A percentile compares a stretch with the other conserved stretches of the same genome.
Conservation (phyloP, 768 basidiomycete genomes). For the Xerocomellus intermedius region DNA sequence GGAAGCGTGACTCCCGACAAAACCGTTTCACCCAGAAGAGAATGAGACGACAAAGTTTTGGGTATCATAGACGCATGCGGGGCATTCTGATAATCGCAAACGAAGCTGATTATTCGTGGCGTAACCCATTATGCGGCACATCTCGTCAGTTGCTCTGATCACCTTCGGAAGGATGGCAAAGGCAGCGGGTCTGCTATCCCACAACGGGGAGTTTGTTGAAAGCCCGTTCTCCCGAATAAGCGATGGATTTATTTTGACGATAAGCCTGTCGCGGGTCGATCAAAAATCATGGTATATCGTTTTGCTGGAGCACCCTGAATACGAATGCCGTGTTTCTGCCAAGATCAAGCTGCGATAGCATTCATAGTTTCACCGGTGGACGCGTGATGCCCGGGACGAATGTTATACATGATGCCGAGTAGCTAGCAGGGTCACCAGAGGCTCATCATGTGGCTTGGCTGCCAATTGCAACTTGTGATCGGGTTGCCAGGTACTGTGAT, state of each 20-base stretch:
- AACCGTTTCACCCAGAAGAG: not conserved
- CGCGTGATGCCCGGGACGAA: too few relatives aligned
- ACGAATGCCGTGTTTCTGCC: too few relatives aligned
- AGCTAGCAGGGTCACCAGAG: not conserved
- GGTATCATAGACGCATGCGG: not conserved
- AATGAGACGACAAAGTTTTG: not conserved
- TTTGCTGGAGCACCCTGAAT: not conserved
- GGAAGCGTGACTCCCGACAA: not conserved
- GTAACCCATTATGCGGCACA: too few relatives aligned
- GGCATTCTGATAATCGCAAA: not conserved
- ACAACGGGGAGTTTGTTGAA: not conserved
- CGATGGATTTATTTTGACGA: not conserved
- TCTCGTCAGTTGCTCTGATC: not conserved
- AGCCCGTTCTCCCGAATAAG: too few relatives aligned
- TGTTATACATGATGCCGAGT: too few relatives aligned
- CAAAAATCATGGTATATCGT: not conserved
- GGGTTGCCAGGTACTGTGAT: not conserved
- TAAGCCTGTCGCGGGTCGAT: not conserved
- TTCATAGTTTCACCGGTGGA: too few relatives aligned
- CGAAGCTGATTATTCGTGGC: too few relatives aligned
- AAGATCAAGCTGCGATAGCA: too few relatives aligned
- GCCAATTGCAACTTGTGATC: not conserved
- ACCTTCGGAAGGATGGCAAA: not conserved
- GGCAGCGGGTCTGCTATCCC: too few relatives aligned
- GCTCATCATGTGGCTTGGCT: not conserved